Evolutionary conservation across 495 filamentous ascomycete genomes (phyloP), one percentile per base, ranked within the genome.

Genomic region (Aspergillus saccharolyticus): DNA sequence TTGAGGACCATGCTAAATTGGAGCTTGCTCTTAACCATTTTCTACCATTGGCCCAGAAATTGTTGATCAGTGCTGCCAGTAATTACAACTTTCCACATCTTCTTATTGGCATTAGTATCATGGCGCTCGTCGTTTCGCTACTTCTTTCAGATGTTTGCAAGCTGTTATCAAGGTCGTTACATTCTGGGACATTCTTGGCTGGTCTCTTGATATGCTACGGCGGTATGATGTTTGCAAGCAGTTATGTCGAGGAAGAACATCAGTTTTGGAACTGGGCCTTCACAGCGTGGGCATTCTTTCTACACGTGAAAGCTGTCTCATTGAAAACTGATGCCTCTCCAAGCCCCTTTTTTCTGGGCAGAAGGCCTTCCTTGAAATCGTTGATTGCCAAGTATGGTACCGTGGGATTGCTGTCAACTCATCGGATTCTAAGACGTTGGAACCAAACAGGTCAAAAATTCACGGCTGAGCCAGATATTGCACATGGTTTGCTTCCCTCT

Each of bases 381-480:
- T 33, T 43, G 7, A 19, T 63, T n/a, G 28, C 43, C 18, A 65
- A 44, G 20, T 24, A 63, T 20, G 56, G 55, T n/a, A 60, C 65
- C 15, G 25, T 66, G 7, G 67, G 59, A 3, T 59, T 77, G 7
- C 58, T 65, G 12, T 55, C 77, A 9, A 61, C 79, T 17, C 77
- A 88, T 42, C 82, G 94, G 30, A 61, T 95, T 6, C 63, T 86
- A 44, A 75, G 89, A 45, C 78, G 85, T 42, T 99, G 93, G 92
- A 97, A 97, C 67, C 94, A 97, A 68, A 97, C 94, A 0, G 94
- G 94, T 20, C 91, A 96, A 62, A 99, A 99, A 58, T 89, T 89
- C 61, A 85, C 94, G 16, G 93, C 90, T 15, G 88, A 86, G 50
- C 83, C 90, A 49, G 92, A 96, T 65, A 94, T 96, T 51, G 85